Evolutionary conservation across 2,329 filamentous ascomycete genomes (phyloP).

Genomic region (Cyanodermella asteris): DNA sequence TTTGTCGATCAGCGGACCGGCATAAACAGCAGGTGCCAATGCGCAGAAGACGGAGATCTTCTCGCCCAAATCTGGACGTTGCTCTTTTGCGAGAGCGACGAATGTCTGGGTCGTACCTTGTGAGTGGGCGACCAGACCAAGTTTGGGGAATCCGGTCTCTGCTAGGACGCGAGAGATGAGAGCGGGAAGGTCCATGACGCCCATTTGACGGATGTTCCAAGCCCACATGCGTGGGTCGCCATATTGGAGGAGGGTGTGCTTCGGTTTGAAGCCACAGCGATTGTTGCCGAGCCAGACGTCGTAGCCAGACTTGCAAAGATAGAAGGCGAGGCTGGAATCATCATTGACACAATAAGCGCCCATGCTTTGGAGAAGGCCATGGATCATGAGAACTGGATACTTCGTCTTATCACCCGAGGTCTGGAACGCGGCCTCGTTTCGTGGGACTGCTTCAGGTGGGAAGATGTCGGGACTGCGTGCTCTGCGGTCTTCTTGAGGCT

Average conservation of each 20-base stretch:
- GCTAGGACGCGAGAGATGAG: conserved; percentile 56
- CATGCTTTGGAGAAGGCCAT: conserved; percentile 68
- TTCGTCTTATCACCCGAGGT: conserved; percentile 28
- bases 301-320: conserved; percentile 74
- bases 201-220: conserved; percentile 93
- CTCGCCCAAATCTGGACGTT: conserved; percentile 62
- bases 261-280: conserved; percentile 62
- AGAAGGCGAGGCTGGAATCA: conserved; percentile 76
- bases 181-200: conserved; percentile 66
- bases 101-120: conserved; percentile 82
- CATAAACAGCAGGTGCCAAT: conserved; percentile 74
- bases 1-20: conserved; percentile 64
- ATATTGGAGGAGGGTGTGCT: conserved; percentile 48
- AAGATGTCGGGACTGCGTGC: conserved; percentile 43
- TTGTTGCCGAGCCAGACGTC: conserved; percentile 96
- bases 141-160: conserved; percentile 63
- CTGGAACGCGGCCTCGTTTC: conserved; percentile 14
- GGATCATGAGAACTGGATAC: conserved; percentile 71
- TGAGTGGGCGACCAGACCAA: conserved; percentile 68
- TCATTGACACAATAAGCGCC: conserved; percentile 83
- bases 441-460: conserved; percentile 13
- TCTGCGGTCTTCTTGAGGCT: conserved; percentile 26
- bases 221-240: conserved; percentile 82
- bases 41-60: conserved; percentile 79
- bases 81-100: conserved; percentile 72